These are phyloP conservation scores for Nitzschia palea DNA, from an alignment of 108 stramenopile species.

Conservation along the genomic window DNA sequence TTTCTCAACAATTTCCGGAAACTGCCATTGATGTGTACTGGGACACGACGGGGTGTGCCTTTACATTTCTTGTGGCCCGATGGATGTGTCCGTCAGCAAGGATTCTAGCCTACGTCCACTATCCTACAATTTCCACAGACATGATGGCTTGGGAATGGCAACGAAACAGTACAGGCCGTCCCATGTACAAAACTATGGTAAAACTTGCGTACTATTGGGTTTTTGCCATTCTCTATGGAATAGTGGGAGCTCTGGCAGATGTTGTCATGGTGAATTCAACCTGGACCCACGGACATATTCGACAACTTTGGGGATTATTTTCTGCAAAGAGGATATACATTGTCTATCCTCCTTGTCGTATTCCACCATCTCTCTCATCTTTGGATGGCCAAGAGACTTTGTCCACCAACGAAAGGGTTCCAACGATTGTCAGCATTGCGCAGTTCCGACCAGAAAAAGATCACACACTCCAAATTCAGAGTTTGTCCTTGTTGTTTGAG, in stretches of 20 bases:
- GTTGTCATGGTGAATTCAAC: conserved; percentile 94
- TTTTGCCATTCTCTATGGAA: conserved; percentile 85
- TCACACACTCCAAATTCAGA: conserved; percentile 84
- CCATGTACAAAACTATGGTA: conserved; percentile 44
- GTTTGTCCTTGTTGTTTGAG: conserved; percentile 51
- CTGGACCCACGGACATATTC: conserved; percentile 93
- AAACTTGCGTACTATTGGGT: conserved; percentile 90
- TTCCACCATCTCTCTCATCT: conserved; percentile 18
- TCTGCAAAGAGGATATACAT: conserved; percentile 40
- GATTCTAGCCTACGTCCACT: conserved; percentile 94
- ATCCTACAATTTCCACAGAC: conserved; percentile 97
- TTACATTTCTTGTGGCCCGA: conserved; percentile 86
- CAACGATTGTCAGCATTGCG: conserved; percentile 87
- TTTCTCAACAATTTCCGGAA: not conserved
- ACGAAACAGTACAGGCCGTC: not conserved
- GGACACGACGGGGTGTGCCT: conserved; percentile 96
- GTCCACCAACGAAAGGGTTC: conserved; percentile 18
- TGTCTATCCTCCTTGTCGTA: conserved; percentile 92
- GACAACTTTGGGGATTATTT: conserved; percentile 60
- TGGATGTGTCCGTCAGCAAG: conserved; percentile 44
- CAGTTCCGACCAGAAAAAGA: conserved; percentile 99
- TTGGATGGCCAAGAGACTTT: not conserved
- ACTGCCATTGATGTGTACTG: conserved; percentile 82
- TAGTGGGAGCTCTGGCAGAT: conserved; percentile 76
- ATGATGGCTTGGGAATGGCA: conserved; percentile 92